Evolutionary conservation across 164 flowering plant genomes (phyloP), one percentile per base, ranked within the genome.

Genomic region (Platanus orientalis): DNA sequence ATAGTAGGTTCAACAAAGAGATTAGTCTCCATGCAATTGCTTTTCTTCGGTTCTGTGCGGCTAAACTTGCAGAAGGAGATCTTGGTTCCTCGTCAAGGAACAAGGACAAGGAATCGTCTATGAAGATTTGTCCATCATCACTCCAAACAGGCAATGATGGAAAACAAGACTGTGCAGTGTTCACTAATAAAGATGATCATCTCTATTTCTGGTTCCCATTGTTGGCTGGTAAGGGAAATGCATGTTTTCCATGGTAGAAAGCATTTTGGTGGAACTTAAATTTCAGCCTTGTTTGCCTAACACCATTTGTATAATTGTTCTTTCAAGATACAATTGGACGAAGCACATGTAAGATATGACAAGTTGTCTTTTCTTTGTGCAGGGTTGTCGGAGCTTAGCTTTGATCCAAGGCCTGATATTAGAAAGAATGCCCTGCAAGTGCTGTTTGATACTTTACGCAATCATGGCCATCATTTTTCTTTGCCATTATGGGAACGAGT

Each of bases 371-470:
- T 24, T 56, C 4, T 54, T 55, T 67, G 39, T 74, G 73, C 94
- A 95, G 99, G 99, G 49, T 66, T 95, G 57, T 92, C 99, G 36
- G 99, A 95, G 74, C 94, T 95, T 47, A 95, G 97, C 80, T 95
- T 95, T 84, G 99, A 95, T 69, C 89, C 92, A 25, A 88, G 97
- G 74, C 84, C 91, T 60, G 99, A 92, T 73, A 88, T 95, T 58
- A 76, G 99, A 66, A 79, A 90, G 75, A 80, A 84, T 71, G 96
- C 97, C 60, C 76, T 95, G 50, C 87, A 92, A 80, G 88, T 92
- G 49, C 82, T 92, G 55, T 95, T 95, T 79, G 97, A 95, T 64
- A 85, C 96, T 61, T 66, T 95, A 44, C 86, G 97, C 57, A 84
- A 90, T 75, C 87, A 92, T 79, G 99, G 99, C 28, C 94, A 92